Evolutionary conservation across 257 asterid species (phyloP), one percentile per base, ranked within the genome.

Genomic region (Agastache rugosa): DNA sequence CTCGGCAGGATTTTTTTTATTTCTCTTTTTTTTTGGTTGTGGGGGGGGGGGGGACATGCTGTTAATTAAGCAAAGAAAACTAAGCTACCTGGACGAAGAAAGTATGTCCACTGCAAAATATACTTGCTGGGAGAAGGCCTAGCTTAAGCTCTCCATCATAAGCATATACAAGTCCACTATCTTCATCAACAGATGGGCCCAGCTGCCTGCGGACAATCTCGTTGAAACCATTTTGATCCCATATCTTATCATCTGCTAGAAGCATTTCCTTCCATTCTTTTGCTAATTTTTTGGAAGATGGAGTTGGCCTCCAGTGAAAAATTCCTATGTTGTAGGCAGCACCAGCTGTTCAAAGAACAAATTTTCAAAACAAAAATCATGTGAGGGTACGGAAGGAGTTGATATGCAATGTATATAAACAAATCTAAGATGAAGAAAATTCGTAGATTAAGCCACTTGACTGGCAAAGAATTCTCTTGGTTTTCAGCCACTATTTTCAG

Each of bases 181-280:
- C 96, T 50, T 89, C 98, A 80, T 95, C 97, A 79, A 93, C 95
- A 75, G 98, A 73, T 67, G 99, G 99, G 61, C 99, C 99, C 79
- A 92, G 79, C 85, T 89, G 94, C 89, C 85, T 84, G 79, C 69
- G 98, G 67, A 93, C 83, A 63, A 95, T 67, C 1, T 92, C 93
- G 55, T 95, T 95, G 89, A 95, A 95, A 78, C 96, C 99, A 82
- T 78, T 91, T 90, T 95, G 99, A 85, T 95, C 99, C 99, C 99
- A 95, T 79, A 91, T 82, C 50, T 62, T 88, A 50, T 93, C 98
- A 78, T 95, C 97, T 81, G 87, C 83, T 58, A 88, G 69, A 83
- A 95, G 93, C 92, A 87, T 54, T 79, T 89, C 93, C 75, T 91
- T 95, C 99, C 99, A 95, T 81, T 92, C 99, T 72, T 76, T 92